Base-by-base conservation (phyloP, 805 yeast species). In the Wickerhamomyces bovis region DNA sequence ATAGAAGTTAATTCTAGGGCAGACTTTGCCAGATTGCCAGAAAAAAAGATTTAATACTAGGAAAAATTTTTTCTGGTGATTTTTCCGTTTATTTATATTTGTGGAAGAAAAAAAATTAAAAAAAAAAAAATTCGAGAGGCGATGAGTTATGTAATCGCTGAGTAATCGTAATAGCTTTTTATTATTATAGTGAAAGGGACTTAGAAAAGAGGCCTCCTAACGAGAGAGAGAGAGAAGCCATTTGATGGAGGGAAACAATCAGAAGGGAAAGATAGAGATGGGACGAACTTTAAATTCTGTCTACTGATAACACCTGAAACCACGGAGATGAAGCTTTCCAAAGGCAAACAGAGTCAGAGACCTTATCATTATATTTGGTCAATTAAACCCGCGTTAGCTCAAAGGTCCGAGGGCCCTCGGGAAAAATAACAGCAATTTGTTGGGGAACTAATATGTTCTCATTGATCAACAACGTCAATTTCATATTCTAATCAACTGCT, bases 11-110 rank as follows among this genome's bases (percentile, higher is more conserved):
- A 35, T 39, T 38, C 46, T 53, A 52, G 63, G 63, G 46, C 56
- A 51, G 38, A 52, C 45, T 48, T 45, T 38, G 62, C 62, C 63
- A 52, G 63, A 56, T 59, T 57, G 62, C 63, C 63, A 56, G 44
- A 48, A 55, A 53, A 56, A 50, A 47, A 46, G 21, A 21, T 19
- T 25, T 41, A 13, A 41, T 16, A 16, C 12, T 47, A 3, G 18
- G 21, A 38, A 38, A 18, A 10, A 36, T 8, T 12, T 20, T 20
- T 36, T 36, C 11, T 20, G 22, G 19, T 36, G 30, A 15, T 36
- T 15, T 41, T 21, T 38, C 21, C 40, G 36, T 49, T 39, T 44
- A 42, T 38, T 13, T n/a, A 13, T 23, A 23, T 9, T 18, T 8
- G 36, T 35, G 21, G 25, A 38, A 15, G 20, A 40, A 40, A 41